These are phyloP conservation scores for Pythium vanterpoolii DNA, from an alignment of 352 stramenopile genomes.

Conservation along the genomic window DNA sequence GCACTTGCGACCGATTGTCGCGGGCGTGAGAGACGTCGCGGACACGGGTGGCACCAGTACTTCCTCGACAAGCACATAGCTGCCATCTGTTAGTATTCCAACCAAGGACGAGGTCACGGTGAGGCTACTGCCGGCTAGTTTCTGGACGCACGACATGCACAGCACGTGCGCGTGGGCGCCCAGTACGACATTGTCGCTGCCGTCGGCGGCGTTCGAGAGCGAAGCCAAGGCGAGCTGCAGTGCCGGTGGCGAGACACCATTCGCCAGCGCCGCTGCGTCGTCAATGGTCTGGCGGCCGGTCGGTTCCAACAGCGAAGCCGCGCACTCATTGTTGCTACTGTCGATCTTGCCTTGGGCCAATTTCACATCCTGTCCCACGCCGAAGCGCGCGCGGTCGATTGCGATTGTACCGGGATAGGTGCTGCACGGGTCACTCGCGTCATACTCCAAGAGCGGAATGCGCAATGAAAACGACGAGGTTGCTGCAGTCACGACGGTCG, in stretches of 20 bases:
- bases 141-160: slow-evolving; percentile 61
- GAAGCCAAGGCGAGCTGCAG: slow-evolving; percentile 46
- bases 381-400: slow-evolving; percentile 40
- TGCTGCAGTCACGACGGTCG: slow-evolving; percentile 34
- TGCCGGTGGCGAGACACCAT: slow-evolving; percentile 28
- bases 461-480: slow-evolving; percentile 35
- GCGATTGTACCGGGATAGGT: slow-evolving; percentile 26
- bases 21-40: slow-evolving; percentile 45
- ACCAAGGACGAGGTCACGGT: slow-evolving; percentile 41
- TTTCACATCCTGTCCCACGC: slow-evolving; percentile 48
- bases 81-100: slow-evolving; percentile 10
- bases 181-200: slow-evolving; percentile 30
- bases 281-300: slow-evolving; percentile 47
- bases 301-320: slow-evolving; percentile 31
- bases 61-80: slow-evolving; percentile 75
- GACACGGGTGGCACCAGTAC: slow-evolving; percentile 25
- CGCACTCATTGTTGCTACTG: slow-evolving; percentile 52
- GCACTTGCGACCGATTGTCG: slow-evolving; percentile 29
- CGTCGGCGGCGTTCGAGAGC: not conserved
- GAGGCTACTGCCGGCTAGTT: slow-evolving; percentile 25
- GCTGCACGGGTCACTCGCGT: slow-evolving; percentile 31
- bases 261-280: slow-evolving; percentile 26
- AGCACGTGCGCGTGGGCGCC: slow-evolving; percentile 33
- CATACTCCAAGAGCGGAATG: slow-evolving; percentile 35
- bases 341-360: slow-evolving; percentile 51